These are phyloP conservation scores for Pseudophaeomoniella oleicola DNA, from an alignment of 2,329 filamentous ascomycete genomes.

Conservation along the genomic window DNA sequence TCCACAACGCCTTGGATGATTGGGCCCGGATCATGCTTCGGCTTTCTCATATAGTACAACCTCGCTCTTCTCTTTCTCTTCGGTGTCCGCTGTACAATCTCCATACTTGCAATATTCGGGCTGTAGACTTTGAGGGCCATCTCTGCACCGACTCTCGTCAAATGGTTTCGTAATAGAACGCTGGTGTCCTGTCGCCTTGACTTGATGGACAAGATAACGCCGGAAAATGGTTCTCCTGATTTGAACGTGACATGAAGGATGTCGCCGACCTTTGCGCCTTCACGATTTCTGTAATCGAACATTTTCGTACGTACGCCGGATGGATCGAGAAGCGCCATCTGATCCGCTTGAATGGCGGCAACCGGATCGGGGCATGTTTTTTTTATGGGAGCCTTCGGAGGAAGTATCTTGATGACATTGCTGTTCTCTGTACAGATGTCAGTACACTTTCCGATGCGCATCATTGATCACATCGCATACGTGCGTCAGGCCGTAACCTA, in stretches of 20 bases:
- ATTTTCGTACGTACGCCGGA: constrained; percentile 68
- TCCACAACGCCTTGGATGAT: constrained; percentile 64
- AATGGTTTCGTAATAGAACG: constrained; percentile 69
- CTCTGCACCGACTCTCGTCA: constrained; percentile 80
- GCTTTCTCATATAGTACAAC: constrained; percentile 76
- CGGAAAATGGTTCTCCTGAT: constrained; percentile 77
- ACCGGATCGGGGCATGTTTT: constrained; percentile 46
- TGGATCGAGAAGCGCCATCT: constrained; percentile 67
- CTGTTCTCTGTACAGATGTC: too few species aligned
- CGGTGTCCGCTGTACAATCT: constrained; percentile 74
- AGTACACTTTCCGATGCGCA: too few species aligned
- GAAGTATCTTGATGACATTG: constrained; percentile 42
- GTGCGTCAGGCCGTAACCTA: constrained; percentile 20
- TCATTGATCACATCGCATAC: constrained; percentile 17
- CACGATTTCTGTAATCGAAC: constrained; percentile 60
- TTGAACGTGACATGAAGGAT: constrained; percentile 79
- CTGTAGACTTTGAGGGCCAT: constrained; percentile 97
- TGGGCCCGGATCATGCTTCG: constrained; percentile 73
- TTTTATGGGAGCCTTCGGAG: constrained; percentile 23
- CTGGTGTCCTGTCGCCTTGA: constrained; percentile 79
- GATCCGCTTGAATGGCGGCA: constrained; percentile 47
- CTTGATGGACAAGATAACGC: constrained; percentile 76
- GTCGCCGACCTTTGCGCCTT: constrained; percentile 72
- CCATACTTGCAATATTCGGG: constrained; percentile 76
- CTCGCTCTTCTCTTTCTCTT: constrained; percentile 78